phyloP scores from a whole-genome alignment of 805 yeast species.

The Komagataella ulmi region DNA sequence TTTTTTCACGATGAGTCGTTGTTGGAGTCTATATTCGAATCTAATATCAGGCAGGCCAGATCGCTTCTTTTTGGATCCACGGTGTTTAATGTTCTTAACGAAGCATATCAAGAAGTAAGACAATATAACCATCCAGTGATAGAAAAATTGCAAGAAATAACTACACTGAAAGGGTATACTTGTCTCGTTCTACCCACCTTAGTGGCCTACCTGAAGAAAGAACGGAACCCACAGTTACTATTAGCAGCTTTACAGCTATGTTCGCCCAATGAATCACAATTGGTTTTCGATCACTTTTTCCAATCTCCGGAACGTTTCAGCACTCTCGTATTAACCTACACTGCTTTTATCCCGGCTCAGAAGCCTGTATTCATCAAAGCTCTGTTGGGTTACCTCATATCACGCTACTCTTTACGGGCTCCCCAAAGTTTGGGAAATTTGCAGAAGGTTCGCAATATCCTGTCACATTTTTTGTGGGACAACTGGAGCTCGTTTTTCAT shows the following conservation, averaged over 20 bases:
- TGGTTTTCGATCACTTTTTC: background rate
- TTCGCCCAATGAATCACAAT: background rate
- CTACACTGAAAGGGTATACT: background rate
- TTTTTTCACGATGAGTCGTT: background rate
- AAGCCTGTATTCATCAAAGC: background rate
- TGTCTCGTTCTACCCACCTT: background rate
- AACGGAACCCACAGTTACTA: background rate
- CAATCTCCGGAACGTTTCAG: background rate
- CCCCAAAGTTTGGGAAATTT: background rate
- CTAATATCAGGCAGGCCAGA: background rate
- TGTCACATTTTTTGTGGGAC: background rate
- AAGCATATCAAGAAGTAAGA: background rate
- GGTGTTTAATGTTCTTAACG: background rate
- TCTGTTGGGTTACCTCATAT: background rate
- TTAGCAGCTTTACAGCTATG: background rate
- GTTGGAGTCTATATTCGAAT: background rate
- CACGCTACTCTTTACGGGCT: background rate
- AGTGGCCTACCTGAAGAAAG: background rate
- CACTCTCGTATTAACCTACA: background rate
- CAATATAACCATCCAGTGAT: background rate
- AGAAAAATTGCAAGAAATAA: background rate
- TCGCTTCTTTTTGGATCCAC: background rate
- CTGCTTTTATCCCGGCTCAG: background rate
- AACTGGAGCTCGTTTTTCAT: background rate
- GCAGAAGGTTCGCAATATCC: background rate